Conservation (phyloP, 225 moss, liverwort and hornwort genomes). For the Bryoerythrophyllum caledonicum region DNA sequence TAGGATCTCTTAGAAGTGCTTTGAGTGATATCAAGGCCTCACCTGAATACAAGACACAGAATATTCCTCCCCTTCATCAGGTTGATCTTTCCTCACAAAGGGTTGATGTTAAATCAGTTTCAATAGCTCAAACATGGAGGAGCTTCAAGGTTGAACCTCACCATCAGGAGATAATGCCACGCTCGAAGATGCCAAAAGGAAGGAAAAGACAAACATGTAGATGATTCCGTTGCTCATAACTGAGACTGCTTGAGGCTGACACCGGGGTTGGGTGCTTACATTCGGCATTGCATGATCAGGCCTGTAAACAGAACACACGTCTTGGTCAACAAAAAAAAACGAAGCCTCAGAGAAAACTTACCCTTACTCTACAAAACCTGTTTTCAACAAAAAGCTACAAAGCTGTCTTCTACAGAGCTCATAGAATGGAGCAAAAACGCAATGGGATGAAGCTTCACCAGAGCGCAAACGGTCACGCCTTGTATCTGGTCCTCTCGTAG, state of each 20-base stretch:
- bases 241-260: background rate
- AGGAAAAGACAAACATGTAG: constrained; percentile 22
- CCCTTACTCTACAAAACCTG: background rate
- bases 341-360: no score
- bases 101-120: background rate
- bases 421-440: background rate
- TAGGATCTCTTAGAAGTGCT: constrained; percentile 20
- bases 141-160: constrained; percentile 10
- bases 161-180: constrained; percentile 37
- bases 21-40: constrained; percentile 34
- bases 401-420: background rate
- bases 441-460: background rate
- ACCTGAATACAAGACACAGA: constrained; percentile 22
- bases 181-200: constrained; percentile 17
- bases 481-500: background rate
- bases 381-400: background rate
- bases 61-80: background rate
- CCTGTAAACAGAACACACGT: constrained; percentile 3
- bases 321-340: background rate
- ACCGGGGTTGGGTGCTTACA: background rate
- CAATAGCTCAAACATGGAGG: background rate
- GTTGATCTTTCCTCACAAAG: background rate
- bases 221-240: constrained; percentile 18
- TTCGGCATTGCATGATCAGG: constrained; percentile 16
- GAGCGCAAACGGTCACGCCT: background rate